Evolutionary conservation across 352 stramenopile genomes (phyloP).

Genomic region (Phytophthora hybrid): DNA sequence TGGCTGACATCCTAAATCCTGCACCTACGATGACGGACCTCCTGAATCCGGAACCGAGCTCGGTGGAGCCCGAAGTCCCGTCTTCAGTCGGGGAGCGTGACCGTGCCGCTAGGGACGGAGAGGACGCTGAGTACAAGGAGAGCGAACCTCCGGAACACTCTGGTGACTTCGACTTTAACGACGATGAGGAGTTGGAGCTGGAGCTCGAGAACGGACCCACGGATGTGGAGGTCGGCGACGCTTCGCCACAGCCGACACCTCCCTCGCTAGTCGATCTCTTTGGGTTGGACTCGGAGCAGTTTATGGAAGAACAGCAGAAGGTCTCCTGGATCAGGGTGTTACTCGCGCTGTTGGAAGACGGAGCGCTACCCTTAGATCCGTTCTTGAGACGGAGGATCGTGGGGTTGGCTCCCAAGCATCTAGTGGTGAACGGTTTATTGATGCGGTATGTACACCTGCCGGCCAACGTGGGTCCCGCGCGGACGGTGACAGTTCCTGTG

Average conservation of each 20-base stretch:
- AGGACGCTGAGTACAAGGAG: neutral
- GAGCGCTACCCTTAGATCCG: slow-evolving; percentile 2
- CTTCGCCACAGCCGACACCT: neutral
- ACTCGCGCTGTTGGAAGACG: neutral
- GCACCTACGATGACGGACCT: too few species aligned
- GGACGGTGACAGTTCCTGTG: neutral
- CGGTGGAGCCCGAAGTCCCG: neutral
- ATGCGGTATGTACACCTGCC: slow-evolving; percentile 5
- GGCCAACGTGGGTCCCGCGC: neutral
- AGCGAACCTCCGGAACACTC: neutral
- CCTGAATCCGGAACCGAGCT: neutral
- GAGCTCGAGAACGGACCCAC: neutral
- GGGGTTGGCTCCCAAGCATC: neutral
- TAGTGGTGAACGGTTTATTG: slow-evolving; percentile 7
- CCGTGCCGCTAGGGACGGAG: neutral
- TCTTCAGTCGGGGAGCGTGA: neutral
- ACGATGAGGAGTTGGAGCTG: neutral
- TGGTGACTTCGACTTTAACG: neutral
- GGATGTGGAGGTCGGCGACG: neutral
- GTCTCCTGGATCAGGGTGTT: slow-evolving; percentile 8
- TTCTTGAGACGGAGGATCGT: neutral
- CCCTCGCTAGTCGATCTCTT: neutral
- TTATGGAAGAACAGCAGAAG: neutral
- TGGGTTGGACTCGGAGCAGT: neutral
- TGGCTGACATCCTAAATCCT: neutral